Conservation (phyloP, 306 rosid species). For the Gastrolobium bilobum region DNA sequence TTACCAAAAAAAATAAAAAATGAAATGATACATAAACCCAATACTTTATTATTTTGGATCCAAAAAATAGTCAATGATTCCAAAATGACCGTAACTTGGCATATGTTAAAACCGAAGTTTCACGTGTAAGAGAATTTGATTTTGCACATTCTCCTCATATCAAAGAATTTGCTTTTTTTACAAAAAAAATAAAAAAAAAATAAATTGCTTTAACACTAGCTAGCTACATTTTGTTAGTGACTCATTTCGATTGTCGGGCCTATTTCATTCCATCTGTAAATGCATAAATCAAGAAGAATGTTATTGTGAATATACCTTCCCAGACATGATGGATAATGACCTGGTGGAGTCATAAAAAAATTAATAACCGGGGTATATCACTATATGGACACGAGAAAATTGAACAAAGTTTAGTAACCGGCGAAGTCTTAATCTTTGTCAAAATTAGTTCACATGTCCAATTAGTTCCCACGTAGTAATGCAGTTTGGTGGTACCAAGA, state of each 20-base stretch:
- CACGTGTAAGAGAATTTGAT: constrained; percentile 48
- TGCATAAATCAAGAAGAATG: background rate
- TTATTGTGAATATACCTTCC: constrained; percentile 34
- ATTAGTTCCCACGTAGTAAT: background rate
- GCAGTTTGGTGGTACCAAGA: constrained; percentile 6
- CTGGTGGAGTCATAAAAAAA: constrained; percentile 32
- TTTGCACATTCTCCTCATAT: constrained; percentile 35
- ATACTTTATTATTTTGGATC: too few relatives aligned
- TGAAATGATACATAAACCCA: too few relatives aligned
- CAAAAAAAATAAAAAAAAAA: too few relatives aligned
- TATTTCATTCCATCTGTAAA: constrained; percentile 19
- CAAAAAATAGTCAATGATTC: constrained; percentile 5
- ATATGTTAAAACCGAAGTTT: constrained; percentile 36
- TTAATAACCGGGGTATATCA: too few relatives aligned
- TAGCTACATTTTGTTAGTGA: constrained; percentile 22
- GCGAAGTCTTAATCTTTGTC: background rate
- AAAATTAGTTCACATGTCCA: constrained; percentile 23
- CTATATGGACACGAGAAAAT: background rate
- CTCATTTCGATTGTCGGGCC: constrained; percentile 19
- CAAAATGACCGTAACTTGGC: constrained; percentile 18
- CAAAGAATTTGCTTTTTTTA: constrained; percentile 38
- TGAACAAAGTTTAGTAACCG: background rate
- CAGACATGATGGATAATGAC: constrained; percentile 34
- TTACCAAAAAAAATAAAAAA: too few relatives aligned
- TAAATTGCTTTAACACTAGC: constrained; percentile 30